phyloP scores from a whole-genome alignment of 148 eudicot genomes.

The Rhododendron molle region DNA sequence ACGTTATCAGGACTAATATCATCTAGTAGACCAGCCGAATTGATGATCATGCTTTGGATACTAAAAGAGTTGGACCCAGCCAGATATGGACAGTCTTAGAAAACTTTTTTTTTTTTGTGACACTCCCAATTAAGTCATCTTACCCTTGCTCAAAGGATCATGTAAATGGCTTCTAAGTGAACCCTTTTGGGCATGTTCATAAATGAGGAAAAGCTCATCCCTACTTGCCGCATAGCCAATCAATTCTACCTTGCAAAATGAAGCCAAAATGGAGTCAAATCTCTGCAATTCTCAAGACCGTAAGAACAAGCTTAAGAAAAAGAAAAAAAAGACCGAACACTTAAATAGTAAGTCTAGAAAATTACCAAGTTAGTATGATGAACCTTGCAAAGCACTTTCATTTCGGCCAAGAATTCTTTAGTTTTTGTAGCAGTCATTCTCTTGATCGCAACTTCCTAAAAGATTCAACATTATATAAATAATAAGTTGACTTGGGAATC shows the following conservation, averaged over 20 bases:
- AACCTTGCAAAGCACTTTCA: conserved; percentile 95
- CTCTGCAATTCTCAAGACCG: neutral
- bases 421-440: conserved; percentile 95
- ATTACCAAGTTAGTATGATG: conserved; percentile 94
- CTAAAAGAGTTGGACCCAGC: neutral
- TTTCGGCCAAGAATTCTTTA: conserved; percentile 82
- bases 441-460: conserved; percentile 90
- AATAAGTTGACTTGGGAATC: neutral
- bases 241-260: conserved; percentile 74
- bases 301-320: neutral
- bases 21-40: neutral
- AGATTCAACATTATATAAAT: conserved; percentile 4
- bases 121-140: neutral
- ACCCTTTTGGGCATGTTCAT: conserved; percentile 93
- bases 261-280: conserved; percentile 22
- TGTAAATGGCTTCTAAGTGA: conserved; percentile 82
- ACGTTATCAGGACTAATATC: neutral
- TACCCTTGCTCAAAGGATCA: conserved; percentile 88
- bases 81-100: neutral
- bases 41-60: neutral
- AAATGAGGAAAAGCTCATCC: conserved; percentile 84
- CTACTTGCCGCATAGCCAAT: conserved; percentile 84
- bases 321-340: neutral
- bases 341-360: neutral
- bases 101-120: no score